Evolutionary conservation across 306 rosid species (phyloP).

Genomic region (Vachellia pachyceras): DNA sequence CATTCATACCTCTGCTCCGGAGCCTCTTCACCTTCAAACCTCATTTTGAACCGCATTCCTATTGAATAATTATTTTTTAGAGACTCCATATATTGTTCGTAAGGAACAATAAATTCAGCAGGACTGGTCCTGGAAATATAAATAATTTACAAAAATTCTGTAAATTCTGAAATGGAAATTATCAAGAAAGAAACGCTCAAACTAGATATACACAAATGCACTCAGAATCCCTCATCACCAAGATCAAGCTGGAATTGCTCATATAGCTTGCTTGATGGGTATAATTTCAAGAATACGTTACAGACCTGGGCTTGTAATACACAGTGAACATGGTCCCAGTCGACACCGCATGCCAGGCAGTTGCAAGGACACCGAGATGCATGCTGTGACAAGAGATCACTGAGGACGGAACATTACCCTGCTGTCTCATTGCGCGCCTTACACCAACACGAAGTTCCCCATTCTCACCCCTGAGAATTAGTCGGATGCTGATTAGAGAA

Average conservation of each 20-base stretch:
- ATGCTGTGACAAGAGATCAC: constrained; percentile 98
- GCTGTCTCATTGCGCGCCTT: constrained; percentile 98
- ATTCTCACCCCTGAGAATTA: constrained; percentile 83
- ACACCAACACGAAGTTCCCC: constrained; percentile 98
- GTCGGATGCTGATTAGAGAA: constrained; percentile 27
- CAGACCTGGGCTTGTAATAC: constrained; percentile 93
- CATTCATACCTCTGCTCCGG: constrained; percentile 89
- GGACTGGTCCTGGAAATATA: constrained; percentile 82
- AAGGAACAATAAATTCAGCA: constrained; percentile 89
- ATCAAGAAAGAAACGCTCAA: background rate
- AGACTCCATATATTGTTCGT: constrained; percentile 86
- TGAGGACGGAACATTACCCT: constrained; percentile 85
- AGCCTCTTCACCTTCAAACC: constrained; percentile 98
- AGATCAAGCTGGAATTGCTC: background rate
- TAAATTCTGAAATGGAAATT: constrained; percentile 6
- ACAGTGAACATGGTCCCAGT: constrained; percentile 96
- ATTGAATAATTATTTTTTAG: constrained; percentile 70
- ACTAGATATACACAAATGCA: background rate
- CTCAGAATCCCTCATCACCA: background rate
- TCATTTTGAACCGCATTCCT: constrained; percentile 96
- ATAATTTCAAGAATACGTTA: background rate
- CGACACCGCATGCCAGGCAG: constrained; percentile 91
- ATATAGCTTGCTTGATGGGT: background rate
- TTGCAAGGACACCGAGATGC: constrained; percentile 99
- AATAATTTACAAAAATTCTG: constrained; percentile 11